Conservation (phyloP, 768 basidiomycete genomes). For the Tubosaeta sp. region DNA sequence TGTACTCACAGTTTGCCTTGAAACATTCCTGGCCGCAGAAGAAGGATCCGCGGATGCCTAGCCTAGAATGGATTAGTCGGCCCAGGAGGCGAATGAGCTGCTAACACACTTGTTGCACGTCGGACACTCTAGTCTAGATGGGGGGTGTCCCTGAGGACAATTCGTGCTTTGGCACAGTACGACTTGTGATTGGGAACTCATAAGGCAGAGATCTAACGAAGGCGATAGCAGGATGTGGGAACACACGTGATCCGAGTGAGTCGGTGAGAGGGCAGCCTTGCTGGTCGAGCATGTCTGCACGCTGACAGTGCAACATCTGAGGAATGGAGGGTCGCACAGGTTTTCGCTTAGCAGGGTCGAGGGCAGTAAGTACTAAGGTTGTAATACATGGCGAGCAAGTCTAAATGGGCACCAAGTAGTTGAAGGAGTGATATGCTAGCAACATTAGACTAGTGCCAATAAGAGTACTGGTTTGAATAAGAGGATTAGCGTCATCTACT, state of each 20-base stretch:
- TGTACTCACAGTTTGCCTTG: conserved; percentile 81
- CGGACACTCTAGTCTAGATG: conserved; percentile 86
- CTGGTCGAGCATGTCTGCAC: too few relatives aligned
- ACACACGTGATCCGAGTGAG: background rate
- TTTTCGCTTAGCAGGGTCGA: conserved; percentile 14
- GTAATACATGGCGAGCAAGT: background rate
- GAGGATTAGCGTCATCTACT: conserved; percentile 31
- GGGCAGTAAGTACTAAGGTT: conserved; percentile 1
- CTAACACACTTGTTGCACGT: conserved; percentile 81
- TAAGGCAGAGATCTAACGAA: conserved; percentile 8
- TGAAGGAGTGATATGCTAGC: conserved; percentile 23
- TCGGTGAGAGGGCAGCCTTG: too few relatives aligned
- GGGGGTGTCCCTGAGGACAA: conserved; percentile 79
- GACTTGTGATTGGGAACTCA: conserved; percentile 33
- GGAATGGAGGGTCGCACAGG: too few relatives aligned
- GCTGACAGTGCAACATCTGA: too few relatives aligned
- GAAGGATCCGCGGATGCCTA: conserved; percentile 79
- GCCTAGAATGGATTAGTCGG: conserved; percentile 38
- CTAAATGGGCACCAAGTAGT: background rate
- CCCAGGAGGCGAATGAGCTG: background rate
- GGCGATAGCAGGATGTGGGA: too few relatives aligned
- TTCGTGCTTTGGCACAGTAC: conserved; percentile 62
- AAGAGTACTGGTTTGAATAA: conserved; percentile 17
- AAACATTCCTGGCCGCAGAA: conserved; percentile 97
- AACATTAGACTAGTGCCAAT: conserved; percentile 28